These are phyloP conservation scores for Aspergillus neoniger DNA, from an alignment of 2,329 filamentous ascomycete genomes.

Conservation along the genomic window DNA sequence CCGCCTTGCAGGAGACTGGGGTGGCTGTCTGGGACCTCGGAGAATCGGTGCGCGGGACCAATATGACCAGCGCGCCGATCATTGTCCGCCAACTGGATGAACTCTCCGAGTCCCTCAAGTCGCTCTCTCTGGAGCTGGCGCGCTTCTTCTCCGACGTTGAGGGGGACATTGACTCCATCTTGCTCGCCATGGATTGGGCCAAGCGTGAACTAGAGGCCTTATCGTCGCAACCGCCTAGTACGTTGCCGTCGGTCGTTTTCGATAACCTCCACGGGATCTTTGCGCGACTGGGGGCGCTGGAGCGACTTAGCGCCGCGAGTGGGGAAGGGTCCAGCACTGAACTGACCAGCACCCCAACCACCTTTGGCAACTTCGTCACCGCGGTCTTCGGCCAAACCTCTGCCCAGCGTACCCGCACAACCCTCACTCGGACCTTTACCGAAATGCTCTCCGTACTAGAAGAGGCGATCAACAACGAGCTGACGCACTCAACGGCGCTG, in stretches of 20 bases:
- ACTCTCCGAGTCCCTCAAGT: slow-evolving; percentile 81
- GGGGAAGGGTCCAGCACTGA: slow-evolving; percentile 25
- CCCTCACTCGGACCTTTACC: slow-evolving; percentile 82
- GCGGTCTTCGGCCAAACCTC: slow-evolving; percentile 77
- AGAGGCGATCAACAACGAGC: slow-evolving; percentile 81
- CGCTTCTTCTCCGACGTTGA: slow-evolving; percentile 93
- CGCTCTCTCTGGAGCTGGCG: slow-evolving; percentile 79
- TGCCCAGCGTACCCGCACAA: slow-evolving; percentile 75
- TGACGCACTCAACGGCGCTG: slow-evolving; percentile 75
- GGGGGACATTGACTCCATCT: slow-evolving; percentile 86
- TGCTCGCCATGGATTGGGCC: slow-evolving; percentile 96
- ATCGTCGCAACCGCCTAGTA: slow-evolving; percentile 61
- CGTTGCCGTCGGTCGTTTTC: slow-evolving; percentile 69
- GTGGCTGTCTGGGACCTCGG: slow-evolving; percentile 93
- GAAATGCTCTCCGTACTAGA: slow-evolving; percentile 86
- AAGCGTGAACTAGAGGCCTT: slow-evolving; percentile 77
- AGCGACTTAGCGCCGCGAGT: slow-evolving; percentile 36
- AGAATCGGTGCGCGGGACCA: slow-evolving; percentile 83
- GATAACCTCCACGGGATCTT: slow-evolving; percentile 82
- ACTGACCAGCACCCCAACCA: slow-evolving; percentile 57
- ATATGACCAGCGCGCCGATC: slow-evolving; percentile 84
- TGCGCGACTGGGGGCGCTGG: slow-evolving; percentile 53
- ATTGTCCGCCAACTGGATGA: slow-evolving; percentile 86
- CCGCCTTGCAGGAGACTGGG: slow-evolving; percentile 85
- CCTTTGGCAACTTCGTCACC: slow-evolving; percentile 68